Evolutionary conservation across 164 flowering plant species (phyloP), one percentile per base, ranked within the genome.

Genomic region (Sedum album): DNA sequence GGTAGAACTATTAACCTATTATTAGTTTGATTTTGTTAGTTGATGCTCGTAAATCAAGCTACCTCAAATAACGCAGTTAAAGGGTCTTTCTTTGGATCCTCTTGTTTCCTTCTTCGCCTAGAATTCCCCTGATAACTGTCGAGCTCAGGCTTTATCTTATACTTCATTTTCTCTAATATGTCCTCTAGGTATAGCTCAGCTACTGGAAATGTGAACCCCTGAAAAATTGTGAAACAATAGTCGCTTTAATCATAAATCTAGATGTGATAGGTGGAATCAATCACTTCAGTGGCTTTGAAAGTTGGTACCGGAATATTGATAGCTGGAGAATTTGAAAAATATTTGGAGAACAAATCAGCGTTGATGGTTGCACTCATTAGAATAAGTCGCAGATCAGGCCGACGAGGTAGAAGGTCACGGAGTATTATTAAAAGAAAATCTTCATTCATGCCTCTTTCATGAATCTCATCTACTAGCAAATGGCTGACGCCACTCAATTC

Each of bases 371-470:
- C 97, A 85, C 98, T 93, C 98, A 93, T 93, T 30, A 93, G 76
- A 76, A 93, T 82, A 73, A 93, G 81, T 42, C 91, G 94, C 44
- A 93, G 77, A 79, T 89, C 96, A 66, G 89, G 97, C 41, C 97
- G 94, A 14, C 82, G 86, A 69, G 94, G 92, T 71, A 93, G 96
- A 70, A 93, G 93, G 72, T 93, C 97, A 39, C 84, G 89, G 74
- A 93, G 63, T 70, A 93, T 93, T 60, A 93, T 91, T 55, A 93
- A 44, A 5, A 93, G 82, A 73, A 93, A 93, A 80, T 93, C 98
- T 70, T 93, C 98, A 84, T 93, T 89, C 87, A 93, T 86, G 68
- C 98, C 98, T 80, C 98, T 85, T 83, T 93, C 98, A 83, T 93
- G 98, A 70, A 93, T 93, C 84, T 93, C 98, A 81, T 93, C 98